Evolutionary conservation across 1,284 basidiomycete species (phyloP), one percentile per base, ranked within the genome.

Genomic region (Leccinum pseudoinsigne): DNA sequence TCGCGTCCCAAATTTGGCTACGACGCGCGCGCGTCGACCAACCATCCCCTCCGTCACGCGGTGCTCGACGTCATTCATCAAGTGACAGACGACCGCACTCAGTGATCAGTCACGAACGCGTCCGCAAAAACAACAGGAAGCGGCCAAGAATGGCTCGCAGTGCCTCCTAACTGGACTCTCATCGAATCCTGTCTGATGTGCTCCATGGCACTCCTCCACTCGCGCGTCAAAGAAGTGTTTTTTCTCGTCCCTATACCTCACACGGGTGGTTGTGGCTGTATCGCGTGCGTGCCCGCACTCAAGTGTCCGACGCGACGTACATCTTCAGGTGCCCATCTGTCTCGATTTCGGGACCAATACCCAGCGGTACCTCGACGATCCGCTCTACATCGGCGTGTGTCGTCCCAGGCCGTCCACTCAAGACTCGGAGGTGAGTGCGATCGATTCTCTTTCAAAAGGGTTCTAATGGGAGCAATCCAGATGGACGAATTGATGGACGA

Each of bases 161-260:
- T 98, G 97, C 76, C 87, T 97, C 36, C 82, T 97, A 45, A 97
- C 94, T 0, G 86, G 86, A 0, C 82, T 89, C 28, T 97, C 79
- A 85, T 87, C 75, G 95, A 98, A 70, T 95, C 96, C 3, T 98
- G 96, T 70, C 84, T 97, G 62, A 94, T 97, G 92, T 98, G 96
- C 74, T 86, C 88, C 67, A 98, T 98, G 96, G 93, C 94, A 2
- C 78, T 98, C 18, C 77, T 96, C 8, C 96, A 98, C 77, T 94
- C 92, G 2, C 85, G 96, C 21, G 93, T 97, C 59, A 88, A 91
- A 68, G 90, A 95, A 67, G 84, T 97, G 5, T 77, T 93, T 65
- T 95, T 89, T 71, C 72, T 95, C 23, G 73, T 85, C 40, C 85
- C 91, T 0, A 91, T 90, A 89, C 69, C 81, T 36, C 74, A 82